These are phyloP conservation scores for Boletellus ananiceps DNA, from an alignment of 768 basidiomycete species.

Conservation along the genomic window DNA sequence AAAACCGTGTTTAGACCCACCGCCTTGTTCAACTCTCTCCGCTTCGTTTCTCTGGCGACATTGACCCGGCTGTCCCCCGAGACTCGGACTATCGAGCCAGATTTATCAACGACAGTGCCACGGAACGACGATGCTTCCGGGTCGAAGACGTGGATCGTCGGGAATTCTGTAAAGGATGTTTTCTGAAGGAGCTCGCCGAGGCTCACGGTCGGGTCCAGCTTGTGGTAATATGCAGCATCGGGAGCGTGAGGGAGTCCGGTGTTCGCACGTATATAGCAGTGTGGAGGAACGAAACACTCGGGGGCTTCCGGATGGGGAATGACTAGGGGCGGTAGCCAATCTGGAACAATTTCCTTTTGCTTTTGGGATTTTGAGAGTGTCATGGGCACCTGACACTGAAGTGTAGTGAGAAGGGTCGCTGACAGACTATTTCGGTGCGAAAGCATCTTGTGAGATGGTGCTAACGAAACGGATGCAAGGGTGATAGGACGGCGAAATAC, in stretches of 20 bases:
- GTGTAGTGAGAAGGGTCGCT: slow-evolving; percentile 44
- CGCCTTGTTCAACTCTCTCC: slow-evolving; percentile 49
- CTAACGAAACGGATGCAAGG: slow-evolving; percentile 36
- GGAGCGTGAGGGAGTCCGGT: slow-evolving; percentile 25
- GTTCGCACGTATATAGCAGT: slow-evolving; percentile 55
- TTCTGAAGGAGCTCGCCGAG: slow-evolving; percentile 48
- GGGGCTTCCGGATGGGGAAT: slow-evolving; percentile 51
- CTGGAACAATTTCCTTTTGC: slow-evolving; percentile 46
- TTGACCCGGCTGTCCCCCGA: slow-evolving; percentile 11
- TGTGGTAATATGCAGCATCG: slow-evolving; percentile 45
- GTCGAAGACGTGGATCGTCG: slow-evolving; percentile 74
- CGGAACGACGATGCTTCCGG: slow-evolving; percentile 47
- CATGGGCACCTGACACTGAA: slow-evolving; percentile 42
- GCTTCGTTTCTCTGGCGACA: slow-evolving; percentile 44
- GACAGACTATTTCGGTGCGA: slow-evolving; percentile 59
- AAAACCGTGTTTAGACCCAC: slow-evolving; percentile 53
- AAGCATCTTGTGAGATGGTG: slow-evolving; percentile 46
- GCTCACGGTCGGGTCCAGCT: slow-evolving; percentile 47
- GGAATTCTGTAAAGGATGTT: slow-evolving; percentile 78
- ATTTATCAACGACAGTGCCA: slow-evolving; percentile 54
- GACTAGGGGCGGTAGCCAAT: slow-evolving; percentile 55
- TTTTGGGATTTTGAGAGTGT: slow-evolving; percentile 29
- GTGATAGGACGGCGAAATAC: slow-evolving; percentile 56
- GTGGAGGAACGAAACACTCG: slow-evolving; percentile 51
- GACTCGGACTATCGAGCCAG: slow-evolving; percentile 35